Evolutionary conservation across 2,329 filamentous ascomycete genomes (phyloP).

Genomic region (Ambrosiella beaveri): DNA sequence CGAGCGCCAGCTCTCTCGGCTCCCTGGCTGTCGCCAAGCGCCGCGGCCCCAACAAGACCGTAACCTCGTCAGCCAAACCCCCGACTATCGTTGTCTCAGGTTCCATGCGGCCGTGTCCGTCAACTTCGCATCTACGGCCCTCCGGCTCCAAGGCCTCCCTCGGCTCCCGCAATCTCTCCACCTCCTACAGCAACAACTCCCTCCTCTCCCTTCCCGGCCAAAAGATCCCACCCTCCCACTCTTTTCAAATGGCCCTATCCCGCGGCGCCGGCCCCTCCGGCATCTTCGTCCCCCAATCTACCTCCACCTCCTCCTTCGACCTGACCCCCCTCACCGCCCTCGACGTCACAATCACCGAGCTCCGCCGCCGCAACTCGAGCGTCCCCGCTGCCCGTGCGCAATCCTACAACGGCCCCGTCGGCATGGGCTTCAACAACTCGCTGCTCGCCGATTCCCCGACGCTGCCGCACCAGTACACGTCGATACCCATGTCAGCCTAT

Average conservation of each 20-base stretch:
- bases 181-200: slow-evolving; percentile 6
- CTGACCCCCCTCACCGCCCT: slow-evolving; percentile 17
- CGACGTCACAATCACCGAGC: slow-evolving; percentile 30
- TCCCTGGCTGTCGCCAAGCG: neutral
- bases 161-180: neutral
- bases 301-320: slow-evolving; percentile 7
- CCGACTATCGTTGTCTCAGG: slow-evolving; percentile 2
- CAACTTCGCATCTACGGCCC: neutral
- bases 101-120: neutral
- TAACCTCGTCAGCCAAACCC: neutral
- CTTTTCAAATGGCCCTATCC: slow-evolving; percentile 11
- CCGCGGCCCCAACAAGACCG: neutral
- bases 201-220: neutral
- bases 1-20: neutral
- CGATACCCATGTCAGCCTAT: neutral
- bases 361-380: slow-evolving; percentile 40
- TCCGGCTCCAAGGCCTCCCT: neutral
- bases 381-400: slow-evolving; percentile 27
- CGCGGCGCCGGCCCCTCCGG: slow-evolving; percentile 12
- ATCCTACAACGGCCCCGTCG: slow-evolving; percentile 11
- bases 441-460: slow-evolving; percentile 23
- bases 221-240: slow-evolving; percentile 5
- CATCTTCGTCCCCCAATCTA: slow-evolving; percentile 10
- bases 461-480: slow-evolving; percentile 10
- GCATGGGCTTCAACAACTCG: slow-evolving; percentile 16